A percentile compares a stretch with the other conserved stretches of the same genome.
Conservation (phyloP, 331 rosid species). For the Malus hybrid region DNA sequence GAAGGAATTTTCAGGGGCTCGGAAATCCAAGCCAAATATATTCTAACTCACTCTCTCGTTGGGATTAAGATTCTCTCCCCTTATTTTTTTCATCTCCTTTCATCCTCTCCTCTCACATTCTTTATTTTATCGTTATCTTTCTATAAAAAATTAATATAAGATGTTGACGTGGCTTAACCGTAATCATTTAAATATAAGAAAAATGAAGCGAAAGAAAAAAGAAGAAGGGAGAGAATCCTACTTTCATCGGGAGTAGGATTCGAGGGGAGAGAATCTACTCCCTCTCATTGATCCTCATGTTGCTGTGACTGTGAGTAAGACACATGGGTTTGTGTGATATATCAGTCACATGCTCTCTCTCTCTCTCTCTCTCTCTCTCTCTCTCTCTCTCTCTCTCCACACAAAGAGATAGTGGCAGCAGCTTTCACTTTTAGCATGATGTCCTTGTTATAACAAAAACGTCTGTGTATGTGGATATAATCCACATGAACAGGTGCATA, state of each 20-base stretch:
- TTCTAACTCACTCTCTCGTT: neutral
- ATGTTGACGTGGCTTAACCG: too few relatives aligned
- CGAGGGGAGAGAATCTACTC: too few relatives aligned
- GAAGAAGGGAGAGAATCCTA: too few relatives aligned
- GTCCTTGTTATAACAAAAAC: slow-evolving; percentile 10
- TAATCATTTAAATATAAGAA: too few relatives aligned
- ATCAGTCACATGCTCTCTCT: neutral
- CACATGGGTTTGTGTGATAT: slow-evolving; percentile 23
- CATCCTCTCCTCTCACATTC: too few relatives aligned
- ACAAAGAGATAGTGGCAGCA: slow-evolving; percentile 9
- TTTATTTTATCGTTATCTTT: too few relatives aligned
- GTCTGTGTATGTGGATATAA: neutral
- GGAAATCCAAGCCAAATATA: slow-evolving; percentile 25
- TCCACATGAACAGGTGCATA: slow-evolving; percentile 3
- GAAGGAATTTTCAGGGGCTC: slow-evolving; percentile 23
- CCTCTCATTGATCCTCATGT: neutral
- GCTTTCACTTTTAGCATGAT: slow-evolving; percentile 48
- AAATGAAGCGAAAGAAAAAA: too few relatives aligned
- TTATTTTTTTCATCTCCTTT: too few relatives aligned
- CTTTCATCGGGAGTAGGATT: too few relatives aligned
- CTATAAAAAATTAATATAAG: too few relatives aligned
- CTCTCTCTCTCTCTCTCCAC: neutral
- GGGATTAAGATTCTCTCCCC: too few relatives aligned
- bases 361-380: neutral
- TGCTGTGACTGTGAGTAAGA: neutral